Evolutionary conservation across 2,329 filamentous ascomycete species (phyloP).

Genomic region (Fusarium scirpi): DNA sequence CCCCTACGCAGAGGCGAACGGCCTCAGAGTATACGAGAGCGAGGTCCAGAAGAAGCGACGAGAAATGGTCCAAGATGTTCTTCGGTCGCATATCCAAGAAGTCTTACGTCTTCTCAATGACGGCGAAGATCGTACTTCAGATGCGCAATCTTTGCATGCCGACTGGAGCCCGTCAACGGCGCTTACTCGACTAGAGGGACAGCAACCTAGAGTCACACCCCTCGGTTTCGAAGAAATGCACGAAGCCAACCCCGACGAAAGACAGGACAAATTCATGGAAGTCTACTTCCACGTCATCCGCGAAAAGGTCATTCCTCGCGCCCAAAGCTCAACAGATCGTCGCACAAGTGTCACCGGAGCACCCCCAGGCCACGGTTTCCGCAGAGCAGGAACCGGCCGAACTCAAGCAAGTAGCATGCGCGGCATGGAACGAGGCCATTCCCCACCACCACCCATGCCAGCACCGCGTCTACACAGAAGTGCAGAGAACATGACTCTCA

Average conservation of each 20-base stretch:
- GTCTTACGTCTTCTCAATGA: conserved; percentile 61
- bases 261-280: conserved; percentile 63
- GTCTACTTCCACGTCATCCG: conserved; percentile 64
- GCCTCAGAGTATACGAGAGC: conserved; percentile 4
- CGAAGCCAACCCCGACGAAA: conserved; percentile 60
- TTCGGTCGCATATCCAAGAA: conserved; percentile 64
- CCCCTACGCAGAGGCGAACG: conserved; percentile 18
- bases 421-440: conserved; percentile 16
- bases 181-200: conserved; percentile 17
- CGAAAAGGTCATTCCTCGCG: conserved; percentile 53
- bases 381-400: conserved; percentile 38
- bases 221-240: conserved; percentile 60
- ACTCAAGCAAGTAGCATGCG: conserved; percentile 45
- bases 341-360: conserved; percentile 43
- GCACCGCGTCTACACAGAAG: conserved; percentile 24
- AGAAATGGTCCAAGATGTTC: conserved; percentile 58
- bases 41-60: conserved; percentile 47
- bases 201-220: conserved; percentile 24
- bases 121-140: conserved; percentile 48
- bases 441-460: conserved; percentile 22
- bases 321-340: conserved; percentile 47
- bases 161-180: conserved; percentile 30
- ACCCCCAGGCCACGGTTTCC: conserved; percentile 39
- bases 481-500: conserved; percentile 20
- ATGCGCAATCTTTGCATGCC: conserved; percentile 39